These are phyloP conservation scores for Colletotrichum navitas DNA, from an alignment of 2,329 filamentous ascomycete species.

Conservation along the genomic window DNA sequence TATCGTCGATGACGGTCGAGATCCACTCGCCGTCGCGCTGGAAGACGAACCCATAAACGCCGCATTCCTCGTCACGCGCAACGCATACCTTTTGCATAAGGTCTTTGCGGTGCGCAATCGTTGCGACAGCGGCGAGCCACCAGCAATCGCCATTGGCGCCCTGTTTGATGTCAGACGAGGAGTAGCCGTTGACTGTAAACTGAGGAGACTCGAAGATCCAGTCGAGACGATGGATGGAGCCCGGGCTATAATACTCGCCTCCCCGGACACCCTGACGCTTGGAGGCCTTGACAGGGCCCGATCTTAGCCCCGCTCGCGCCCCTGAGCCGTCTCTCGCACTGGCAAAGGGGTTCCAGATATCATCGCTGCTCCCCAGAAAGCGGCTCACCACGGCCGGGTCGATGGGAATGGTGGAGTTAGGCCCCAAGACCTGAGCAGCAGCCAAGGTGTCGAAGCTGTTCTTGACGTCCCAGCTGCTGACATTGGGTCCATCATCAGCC, in stretches of 20 bases:
- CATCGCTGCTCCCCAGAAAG: constrained; percentile 39
- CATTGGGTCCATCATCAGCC: constrained; percentile 28
- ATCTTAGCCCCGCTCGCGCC: not conserved
- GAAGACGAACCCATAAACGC: constrained; percentile 82
- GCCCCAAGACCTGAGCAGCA: constrained; percentile 44
- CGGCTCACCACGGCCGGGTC: constrained; percentile 43
- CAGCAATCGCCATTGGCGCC: constrained; percentile 75
- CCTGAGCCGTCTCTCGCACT: not conserved
- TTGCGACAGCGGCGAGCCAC: constrained; percentile 78
- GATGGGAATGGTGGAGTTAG: constrained; percentile 42
- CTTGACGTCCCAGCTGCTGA: constrained; percentile 45
- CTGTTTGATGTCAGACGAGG: constrained; percentile 58
- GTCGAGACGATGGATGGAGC: constrained; percentile 58
- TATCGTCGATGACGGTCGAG: constrained; percentile 79
- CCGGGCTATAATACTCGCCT: constrained; percentile 47
- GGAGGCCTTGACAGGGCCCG: constrained; percentile 1
- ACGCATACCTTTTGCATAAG: constrained; percentile 77
- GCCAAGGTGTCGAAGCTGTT: constrained; percentile 45
- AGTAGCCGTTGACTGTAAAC: constrained; percentile 57
- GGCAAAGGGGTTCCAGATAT: constrained; percentile 6
- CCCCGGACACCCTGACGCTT: constrained; percentile 35
- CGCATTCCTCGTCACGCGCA: constrained; percentile 73
- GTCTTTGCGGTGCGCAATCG: constrained; percentile 73
- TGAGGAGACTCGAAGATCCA: constrained; percentile 58
- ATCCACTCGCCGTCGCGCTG: constrained; percentile 79